Percentiles rank a stretch among this genome's conserved stretches.
Evolutionary conservation across 2,329 filamentous ascomycete species (phyloP).

Genomic region (Daldinia sp.): DNA sequence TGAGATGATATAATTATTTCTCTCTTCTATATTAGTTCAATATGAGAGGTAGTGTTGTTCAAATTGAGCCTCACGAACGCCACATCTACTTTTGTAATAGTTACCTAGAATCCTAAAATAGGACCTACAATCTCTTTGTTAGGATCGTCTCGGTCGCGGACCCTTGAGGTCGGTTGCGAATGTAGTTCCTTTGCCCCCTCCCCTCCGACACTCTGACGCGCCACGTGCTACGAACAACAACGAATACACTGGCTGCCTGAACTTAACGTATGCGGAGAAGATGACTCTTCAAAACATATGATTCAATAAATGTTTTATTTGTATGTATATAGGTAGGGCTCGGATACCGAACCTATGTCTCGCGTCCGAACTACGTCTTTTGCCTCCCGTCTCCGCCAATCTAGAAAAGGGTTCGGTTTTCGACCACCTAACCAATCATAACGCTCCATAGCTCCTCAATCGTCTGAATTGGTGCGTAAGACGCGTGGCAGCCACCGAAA

Average conservation of each 20-base stretch:
- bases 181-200: slow-evolving; percentile 6
- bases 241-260: slow-evolving; percentile 25
- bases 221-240: slow-evolving; percentile 14
- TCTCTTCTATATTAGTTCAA: not conserved
- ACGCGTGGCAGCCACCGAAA: slow-evolving; percentile 37
- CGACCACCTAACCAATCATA: slow-evolving; percentile 29
- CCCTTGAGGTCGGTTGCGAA: slow-evolving; percentile 26
- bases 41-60: not conserved
- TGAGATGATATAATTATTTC: not conserved
- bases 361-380: slow-evolving; percentile 18
- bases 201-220: slow-evolving; percentile 25
- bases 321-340: not conserved
- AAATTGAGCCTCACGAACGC: slow-evolving; percentile 4
- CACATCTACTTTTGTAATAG: not conserved
- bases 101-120: not conserved
- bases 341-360: slow-evolving; percentile 20
- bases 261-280: not conserved
- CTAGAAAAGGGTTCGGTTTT: slow-evolving; percentile 15
- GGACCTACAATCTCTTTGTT: not conserved
- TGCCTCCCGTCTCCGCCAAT: slow-evolving; percentile 26
- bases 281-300: slow-evolving; percentile 29
- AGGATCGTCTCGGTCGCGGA: slow-evolving; percentile 25
- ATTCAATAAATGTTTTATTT: slow-evolving; percentile 6
- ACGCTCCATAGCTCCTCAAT: not conserved
- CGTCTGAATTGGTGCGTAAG: slow-evolving; percentile 25